Conservation (phyloP, 176 grass and related monocot genomes). For the Oryza rufipogon region DNA sequence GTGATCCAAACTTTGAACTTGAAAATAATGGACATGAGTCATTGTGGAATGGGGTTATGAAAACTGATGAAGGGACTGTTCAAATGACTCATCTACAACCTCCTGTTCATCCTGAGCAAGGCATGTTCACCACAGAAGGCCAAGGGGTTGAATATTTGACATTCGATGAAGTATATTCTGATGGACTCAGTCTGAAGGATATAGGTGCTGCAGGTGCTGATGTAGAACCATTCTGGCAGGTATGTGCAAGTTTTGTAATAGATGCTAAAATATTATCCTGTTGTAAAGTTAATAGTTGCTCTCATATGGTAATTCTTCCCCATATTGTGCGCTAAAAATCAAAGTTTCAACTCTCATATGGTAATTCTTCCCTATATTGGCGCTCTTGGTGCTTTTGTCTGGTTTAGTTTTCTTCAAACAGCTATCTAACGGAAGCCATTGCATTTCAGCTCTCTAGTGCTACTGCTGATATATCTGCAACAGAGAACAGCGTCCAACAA, state of each 20-base stretch:
- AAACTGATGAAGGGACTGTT: conserved; percentile 40
- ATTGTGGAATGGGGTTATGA: conserved; percentile 51
- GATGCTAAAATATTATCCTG: background rate
- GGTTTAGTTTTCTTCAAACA: background rate
- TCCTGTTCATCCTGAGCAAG: conserved; percentile 45
- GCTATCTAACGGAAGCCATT: conserved; percentile 23
- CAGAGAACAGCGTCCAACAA: conserved; percentile 36
- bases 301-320: conserved; percentile 5
- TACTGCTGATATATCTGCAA: conserved; percentile 43
- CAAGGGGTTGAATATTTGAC: conserved; percentile 54
- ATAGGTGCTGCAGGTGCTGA: conserved; percentile 37
- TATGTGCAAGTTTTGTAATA: conserved; percentile 15
- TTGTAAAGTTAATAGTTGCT: background rate
- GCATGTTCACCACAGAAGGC: conserved; percentile 21
- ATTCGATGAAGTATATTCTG: conserved; percentile 59
- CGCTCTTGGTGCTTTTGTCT: background rate
- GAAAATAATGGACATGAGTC: conserved; percentile 31
- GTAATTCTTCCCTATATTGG: background rate
- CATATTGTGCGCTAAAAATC: conserved; percentile 7
- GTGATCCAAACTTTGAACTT: conserved; percentile 37
- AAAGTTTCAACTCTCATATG: background rate
- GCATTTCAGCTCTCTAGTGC: conserved; percentile 45
- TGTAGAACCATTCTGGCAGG: conserved; percentile 64
- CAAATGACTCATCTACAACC: conserved; percentile 47
- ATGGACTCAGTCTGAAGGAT: conserved; percentile 55